A percentile compares a stretch with the other conserved stretches of the same genome.
These are phyloP conservation scores for Sarocladiaceae sp. DNA, from an alignment of 2,329 filamentous ascomycete genomes.

Conservation along the genomic window DNA sequence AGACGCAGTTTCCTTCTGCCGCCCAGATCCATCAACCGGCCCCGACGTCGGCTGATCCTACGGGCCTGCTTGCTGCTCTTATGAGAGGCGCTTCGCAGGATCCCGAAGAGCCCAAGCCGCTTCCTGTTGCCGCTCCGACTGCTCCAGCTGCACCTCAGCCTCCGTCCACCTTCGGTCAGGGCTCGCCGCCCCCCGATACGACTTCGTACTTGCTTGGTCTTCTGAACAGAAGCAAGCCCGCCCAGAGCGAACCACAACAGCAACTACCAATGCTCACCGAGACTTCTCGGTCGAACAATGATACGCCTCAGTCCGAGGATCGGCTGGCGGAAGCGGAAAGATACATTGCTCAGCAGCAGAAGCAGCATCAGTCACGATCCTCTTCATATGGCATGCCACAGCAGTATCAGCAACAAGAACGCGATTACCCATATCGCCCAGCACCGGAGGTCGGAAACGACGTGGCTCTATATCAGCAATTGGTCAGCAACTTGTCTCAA, in stretches of 20 bases:
- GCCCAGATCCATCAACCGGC: conserved; percentile 50
- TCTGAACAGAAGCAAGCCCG: conserved; percentile 72
- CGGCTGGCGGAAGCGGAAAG: conserved; percentile 7
- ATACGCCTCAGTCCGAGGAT: conserved; percentile 41
- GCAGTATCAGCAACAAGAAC: conserved; percentile 15
- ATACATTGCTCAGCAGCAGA: conserved; percentile 8
- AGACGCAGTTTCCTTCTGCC: conserved; percentile 1
- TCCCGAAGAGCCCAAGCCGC: conserved; percentile 22
- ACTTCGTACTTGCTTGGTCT: conserved; percentile 84
- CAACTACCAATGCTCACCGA: conserved; percentile 31
- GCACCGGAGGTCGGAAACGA: conserved; percentile 35
- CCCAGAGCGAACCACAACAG: conserved; percentile 47
- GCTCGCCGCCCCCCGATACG: conserved; percentile 61
- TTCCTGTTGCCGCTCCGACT: conserved; percentile 16
- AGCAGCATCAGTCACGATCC: conserved; percentile 8
- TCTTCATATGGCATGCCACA: conserved; percentile 8
- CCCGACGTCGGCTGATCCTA: conserved; percentile 51
- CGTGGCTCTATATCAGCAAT: conserved; percentile 31
- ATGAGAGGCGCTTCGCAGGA: conserved; percentile 47
- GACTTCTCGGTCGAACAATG: conserved; percentile 34
- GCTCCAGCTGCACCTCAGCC: conserved; percentile 17
- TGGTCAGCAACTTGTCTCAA: conserved; percentile 29
- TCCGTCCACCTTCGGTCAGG: conserved; percentile 36
- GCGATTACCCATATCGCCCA: conserved; percentile 13
- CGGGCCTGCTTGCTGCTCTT: conserved; percentile 54